These are phyloP conservation scores for Physcomitrium patens DNA, from an alignment of 225 moss, liverwort and hornwort genomes.

Conservation along the genomic window DNA sequence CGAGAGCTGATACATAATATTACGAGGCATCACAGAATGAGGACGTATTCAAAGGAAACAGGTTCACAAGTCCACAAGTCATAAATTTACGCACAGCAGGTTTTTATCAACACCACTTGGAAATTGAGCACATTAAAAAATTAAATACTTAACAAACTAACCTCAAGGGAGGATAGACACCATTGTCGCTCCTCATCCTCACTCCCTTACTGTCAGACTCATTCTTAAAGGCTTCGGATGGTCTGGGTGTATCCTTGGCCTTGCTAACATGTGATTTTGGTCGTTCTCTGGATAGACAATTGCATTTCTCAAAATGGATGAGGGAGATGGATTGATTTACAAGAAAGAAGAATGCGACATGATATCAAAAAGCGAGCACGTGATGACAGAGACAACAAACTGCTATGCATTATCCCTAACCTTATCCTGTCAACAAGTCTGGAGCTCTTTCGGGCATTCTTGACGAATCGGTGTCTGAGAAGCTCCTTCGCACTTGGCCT, in stretches of 20 bases:
- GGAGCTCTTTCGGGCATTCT: constrained; percentile 72
- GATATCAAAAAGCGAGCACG: neutral
- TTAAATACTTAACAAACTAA: neutral
- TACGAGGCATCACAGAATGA: neutral
- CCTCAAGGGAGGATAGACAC: constrained; percentile 48
- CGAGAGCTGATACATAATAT: constrained; percentile 43
- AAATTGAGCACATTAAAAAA: constrained; percentile 2
- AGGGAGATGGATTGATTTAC: neutral
- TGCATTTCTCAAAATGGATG: constrained; percentile 1
- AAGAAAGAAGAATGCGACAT: neutral
- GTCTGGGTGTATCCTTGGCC: constrained; percentile 72
- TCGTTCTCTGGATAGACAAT: constrained; percentile 57
- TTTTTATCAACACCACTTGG: neutral
- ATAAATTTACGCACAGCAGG: neutral
- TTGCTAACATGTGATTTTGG: constrained; percentile 75
- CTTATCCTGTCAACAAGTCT: constrained; percentile 79
- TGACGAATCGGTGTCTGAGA: constrained; percentile 74
- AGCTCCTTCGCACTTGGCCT: constrained; percentile 87
- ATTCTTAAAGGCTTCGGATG: constrained; percentile 66
- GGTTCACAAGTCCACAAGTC: constrained; percentile 2
- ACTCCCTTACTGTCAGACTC: constrained; percentile 61
- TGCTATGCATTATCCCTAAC: constrained; percentile 28
- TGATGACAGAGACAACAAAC: neutral
- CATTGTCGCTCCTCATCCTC: constrained; percentile 47
- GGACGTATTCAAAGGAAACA: neutral